These are phyloP conservation scores for Sonneratia caseolaris DNA, from an alignment of 345 rosid species.

Conservation along the genomic window DNA sequence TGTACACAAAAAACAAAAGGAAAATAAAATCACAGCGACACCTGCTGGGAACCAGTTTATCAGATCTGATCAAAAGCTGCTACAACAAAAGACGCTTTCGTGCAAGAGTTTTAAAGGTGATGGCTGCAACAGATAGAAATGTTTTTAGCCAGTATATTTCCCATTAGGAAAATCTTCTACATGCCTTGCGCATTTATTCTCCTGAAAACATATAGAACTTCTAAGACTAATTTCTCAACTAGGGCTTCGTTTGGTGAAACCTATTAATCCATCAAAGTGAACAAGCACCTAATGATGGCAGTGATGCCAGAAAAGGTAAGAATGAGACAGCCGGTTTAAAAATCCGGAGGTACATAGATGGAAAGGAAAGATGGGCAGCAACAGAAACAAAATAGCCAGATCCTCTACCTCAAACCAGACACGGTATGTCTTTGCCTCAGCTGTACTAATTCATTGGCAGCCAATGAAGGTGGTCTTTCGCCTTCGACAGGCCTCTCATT, in stretches of 20 bases:
- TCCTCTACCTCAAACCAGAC: slow-evolving; percentile 75
- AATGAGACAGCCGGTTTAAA: not conserved
- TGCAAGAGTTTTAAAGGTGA: not conserved
- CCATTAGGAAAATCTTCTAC: not conserved
- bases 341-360: not conserved
- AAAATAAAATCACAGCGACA: not conserved
- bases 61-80: not conserved
- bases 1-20: slow-evolving; percentile 9
- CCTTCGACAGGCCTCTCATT: slow-evolving; percentile 69
- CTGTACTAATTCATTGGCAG: slow-evolving; percentile 79
- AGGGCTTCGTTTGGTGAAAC: not conserved
- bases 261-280: not conserved
- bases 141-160: not conserved
- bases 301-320: not conserved
- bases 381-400: not conserved
- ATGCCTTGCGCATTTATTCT: not conserved
- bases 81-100: not conserved
- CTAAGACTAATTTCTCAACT: slow-evolving; percentile 2
- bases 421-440: slow-evolving; percentile 83
- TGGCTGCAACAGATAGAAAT: not conserved
- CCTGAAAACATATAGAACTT: not conserved
- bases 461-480: slow-evolving; percentile 70
- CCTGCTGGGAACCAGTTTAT: slow-evolving; percentile 6
- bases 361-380: slow-evolving; percentile 1
- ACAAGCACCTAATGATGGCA: too few species aligned